Evolutionary conservation across 129 eudicot genomes (phyloP).

Genomic region (Artemisia argyi): DNA sequence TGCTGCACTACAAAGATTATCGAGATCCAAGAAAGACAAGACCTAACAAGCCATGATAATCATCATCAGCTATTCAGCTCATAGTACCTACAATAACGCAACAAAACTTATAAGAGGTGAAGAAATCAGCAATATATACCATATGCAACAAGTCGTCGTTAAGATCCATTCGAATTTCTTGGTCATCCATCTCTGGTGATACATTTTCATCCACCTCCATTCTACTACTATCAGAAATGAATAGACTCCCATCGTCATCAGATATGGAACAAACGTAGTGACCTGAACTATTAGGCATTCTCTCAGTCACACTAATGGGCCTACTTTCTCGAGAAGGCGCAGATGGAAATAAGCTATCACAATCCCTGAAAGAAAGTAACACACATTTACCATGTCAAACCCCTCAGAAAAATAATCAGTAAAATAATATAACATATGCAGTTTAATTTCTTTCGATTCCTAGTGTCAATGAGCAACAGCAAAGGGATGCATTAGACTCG

Average conservation of each 20-base stretch:
- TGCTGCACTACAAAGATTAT: slow-evolving; percentile 84
- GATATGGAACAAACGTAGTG: slow-evolving; percentile 29
- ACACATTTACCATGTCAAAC: background rate
- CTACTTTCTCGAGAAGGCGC: slow-evolving; percentile 31
- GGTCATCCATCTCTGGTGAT: slow-evolving; percentile 44
- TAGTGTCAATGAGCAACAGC: too few species aligned
- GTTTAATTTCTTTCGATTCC: too few species aligned
- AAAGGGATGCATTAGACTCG: too few species aligned
- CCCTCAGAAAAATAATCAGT: background rate
- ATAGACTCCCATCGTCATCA: slow-evolving; percentile 25
- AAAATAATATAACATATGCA: background rate
- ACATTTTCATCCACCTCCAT: slow-evolving; percentile 37
- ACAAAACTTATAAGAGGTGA: background rate
- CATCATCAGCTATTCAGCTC: slow-evolving; percentile 13
- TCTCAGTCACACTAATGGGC: slow-evolving; percentile 26
- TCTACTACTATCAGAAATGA: slow-evolving; percentile 29
- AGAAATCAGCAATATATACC: slow-evolving; percentile 39
- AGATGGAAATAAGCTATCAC: slow-evolving; percentile 41
- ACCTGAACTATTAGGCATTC: slow-evolving; percentile 40
- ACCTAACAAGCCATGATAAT: slow-evolving; percentile 49
- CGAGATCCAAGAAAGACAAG: slow-evolving; percentile 78
- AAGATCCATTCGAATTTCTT: slow-evolving; percentile 84
- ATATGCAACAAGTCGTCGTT: slow-evolving; percentile 93
- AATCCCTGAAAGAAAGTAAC: slow-evolving; percentile 45
- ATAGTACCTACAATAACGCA: slow-evolving; percentile 7